A percentile compares a stretch with the other conserved stretches of the same genome.
Evolutionary conservation across 257 asterid genomes (phyloP).

Genomic region (Lycium barbarum): DNA sequence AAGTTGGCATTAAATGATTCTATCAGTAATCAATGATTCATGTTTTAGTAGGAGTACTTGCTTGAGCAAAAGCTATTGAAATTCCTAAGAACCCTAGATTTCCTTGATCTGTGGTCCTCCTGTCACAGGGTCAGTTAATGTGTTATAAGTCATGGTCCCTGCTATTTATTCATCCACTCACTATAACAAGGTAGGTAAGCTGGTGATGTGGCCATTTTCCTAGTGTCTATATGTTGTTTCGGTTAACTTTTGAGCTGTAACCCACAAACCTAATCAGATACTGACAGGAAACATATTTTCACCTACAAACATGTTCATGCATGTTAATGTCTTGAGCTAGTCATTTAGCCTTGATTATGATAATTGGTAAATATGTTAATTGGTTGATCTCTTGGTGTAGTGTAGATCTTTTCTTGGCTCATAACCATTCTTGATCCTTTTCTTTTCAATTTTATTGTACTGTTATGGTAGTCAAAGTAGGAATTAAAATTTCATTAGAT

Average conservation of each 20-base stretch:
- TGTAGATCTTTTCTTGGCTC: background rate
- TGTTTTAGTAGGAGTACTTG: background rate
- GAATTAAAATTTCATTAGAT: background rate
- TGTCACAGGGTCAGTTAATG: background rate
- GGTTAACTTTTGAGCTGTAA: background rate
- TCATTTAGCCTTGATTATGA: background rate
- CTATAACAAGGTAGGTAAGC: constrained; percentile 15
- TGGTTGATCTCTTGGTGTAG: background rate
- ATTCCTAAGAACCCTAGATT: background rate
- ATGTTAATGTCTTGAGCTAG: background rate
- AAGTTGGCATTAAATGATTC: background rate
- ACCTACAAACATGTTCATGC: background rate
- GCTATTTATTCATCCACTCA: background rate
- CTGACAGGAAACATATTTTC: background rate
- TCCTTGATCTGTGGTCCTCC: background rate
- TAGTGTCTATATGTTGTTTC: background rate
- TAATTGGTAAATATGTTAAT: background rate
- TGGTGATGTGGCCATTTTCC: constrained; percentile 14
- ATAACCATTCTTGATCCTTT: background rate
- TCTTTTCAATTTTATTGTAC: background rate
- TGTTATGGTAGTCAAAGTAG: background rate
- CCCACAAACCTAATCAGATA: constrained; percentile 1
- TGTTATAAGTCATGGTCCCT: background rate
- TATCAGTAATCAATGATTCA: background rate
- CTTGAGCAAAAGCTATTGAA: background rate